Base-by-base conservation (phyloP, 768 basidiomycete genomes). In the Hygrophorus russula region DNA sequence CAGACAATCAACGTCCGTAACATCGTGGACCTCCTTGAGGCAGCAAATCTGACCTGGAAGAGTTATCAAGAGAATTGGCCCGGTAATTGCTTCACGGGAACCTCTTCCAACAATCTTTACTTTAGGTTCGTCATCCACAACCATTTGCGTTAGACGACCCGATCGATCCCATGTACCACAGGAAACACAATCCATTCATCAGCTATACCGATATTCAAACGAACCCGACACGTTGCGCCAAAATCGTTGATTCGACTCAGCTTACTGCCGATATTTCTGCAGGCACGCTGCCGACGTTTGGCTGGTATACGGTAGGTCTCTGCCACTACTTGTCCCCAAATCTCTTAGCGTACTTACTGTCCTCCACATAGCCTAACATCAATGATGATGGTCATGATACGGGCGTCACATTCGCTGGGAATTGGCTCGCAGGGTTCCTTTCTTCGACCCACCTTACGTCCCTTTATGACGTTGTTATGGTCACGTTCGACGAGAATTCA, bases 41-140 rank as follows among this genome's bases (percentile, higher is more conserved):
- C 44, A 31, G 28, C 42, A 37, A 24, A 29, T 39, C 20, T 46
- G 39, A 46, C 44, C 5, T 46, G 44, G 44, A 46, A 42, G 44
- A 40, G 38, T 30, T 46, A 46, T 15, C 38, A 46, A 29, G 44
- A 46, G 38, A 40, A 40, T 12, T 46, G 38, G 38, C 44, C 44
- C 7, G 44, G 44, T 2, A 31, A 15, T 11, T 46, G 44, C 24
- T 46, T 46, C 20, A 38, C 36, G 7, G 43, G 43, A 9, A 20
- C 38, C 6, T 12, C 30, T 17, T 35, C 17, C 4, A 3, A 35
- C 17, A 17, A 17, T n/a, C 9, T 35, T 3, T 35, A 35, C 33
- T 13, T 35, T 35, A 35, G 33, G 33, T 35, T 17, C 33, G n/a
- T 35, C 33, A 17, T 35, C 13, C 17, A 13, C 10, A 3, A 5